Percentiles rank a stretch among this genome's conserved stretches.
phyloP scores from a whole-genome alignment of 805 yeast genomes.

The Cyberlindnera maritima region DNA sequence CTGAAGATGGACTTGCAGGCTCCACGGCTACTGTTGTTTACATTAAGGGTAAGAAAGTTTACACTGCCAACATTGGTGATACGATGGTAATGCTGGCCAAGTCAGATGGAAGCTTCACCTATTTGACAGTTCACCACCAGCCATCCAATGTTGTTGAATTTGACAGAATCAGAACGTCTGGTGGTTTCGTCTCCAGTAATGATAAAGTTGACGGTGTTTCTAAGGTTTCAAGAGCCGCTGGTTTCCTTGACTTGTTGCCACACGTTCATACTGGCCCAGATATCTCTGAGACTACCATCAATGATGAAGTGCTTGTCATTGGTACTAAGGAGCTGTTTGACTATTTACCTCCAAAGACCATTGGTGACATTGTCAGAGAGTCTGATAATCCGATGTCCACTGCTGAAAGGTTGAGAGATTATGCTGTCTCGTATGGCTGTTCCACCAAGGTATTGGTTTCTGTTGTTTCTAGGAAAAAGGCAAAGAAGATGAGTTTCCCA shows the following conservation, averaged over 20 bases:
- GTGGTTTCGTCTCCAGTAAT: conserved; percentile 84
- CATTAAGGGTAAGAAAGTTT: conserved; percentile 64
- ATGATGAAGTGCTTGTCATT: conserved; percentile 82
- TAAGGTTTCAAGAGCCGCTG: conserved; percentile 87
- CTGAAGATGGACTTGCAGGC: conserved; percentile 74
- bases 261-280: conserved; percentile 89
- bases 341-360: conserved; percentile 73
- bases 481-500: conserved; percentile 31
- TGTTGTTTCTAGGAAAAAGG: conserved; percentile 68
- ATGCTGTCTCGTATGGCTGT: conserved; percentile 91
- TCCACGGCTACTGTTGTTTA: conserved; percentile 82
- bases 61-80: conserved; percentile 90
- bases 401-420: conserved; percentile 90
- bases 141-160: conserved; percentile 78
- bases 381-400: conserved; percentile 84
- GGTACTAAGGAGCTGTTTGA: conserved; percentile 90
- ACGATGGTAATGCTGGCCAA: conserved; percentile 77
- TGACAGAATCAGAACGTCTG: conserved; percentile 85
- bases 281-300: conserved; percentile 56
- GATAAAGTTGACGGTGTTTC: conserved; percentile 83
- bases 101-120: conserved; percentile 75
- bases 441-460: conserved; percentile 74
- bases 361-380: conserved; percentile 85
- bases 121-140: conserved; percentile 74
- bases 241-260: conserved; percentile 81